Percentiles rank a stretch among this genome's conserved stretches.
These are phyloP conservation scores for Xylaria flabelliformis DNA, from an alignment of 495 filamentous ascomycete genomes.

Conservation along the genomic window DNA sequence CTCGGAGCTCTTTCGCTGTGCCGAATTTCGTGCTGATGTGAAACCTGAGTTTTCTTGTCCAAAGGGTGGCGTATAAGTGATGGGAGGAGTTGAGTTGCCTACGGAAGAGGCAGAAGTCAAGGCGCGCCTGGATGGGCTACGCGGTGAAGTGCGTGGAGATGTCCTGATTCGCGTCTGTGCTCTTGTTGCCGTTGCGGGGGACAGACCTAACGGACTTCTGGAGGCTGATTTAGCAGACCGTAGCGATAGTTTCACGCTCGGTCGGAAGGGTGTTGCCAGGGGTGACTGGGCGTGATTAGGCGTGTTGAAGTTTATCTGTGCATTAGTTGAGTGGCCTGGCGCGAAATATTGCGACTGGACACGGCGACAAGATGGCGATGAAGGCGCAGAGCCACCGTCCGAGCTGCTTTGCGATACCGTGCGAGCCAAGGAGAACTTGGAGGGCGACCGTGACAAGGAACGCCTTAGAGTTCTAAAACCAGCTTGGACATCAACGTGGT, in stretches of 20 bases:
- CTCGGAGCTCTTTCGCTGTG: slow-evolving; percentile 51
- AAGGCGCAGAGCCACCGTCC: slow-evolving; percentile 33
- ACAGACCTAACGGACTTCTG: slow-evolving; percentile 45
- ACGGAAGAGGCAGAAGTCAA: slow-evolving; percentile 72
- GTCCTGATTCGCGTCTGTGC: slow-evolving; percentile 23
- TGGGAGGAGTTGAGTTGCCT: slow-evolving; percentile 67
- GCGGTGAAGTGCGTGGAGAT: slow-evolving; percentile 63
- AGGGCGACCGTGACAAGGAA: slow-evolving; percentile 86
- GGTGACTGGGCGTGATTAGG: slow-evolving; percentile 43
- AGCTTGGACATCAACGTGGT: slow-evolving; percentile 77
- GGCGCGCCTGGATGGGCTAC: slow-evolving; percentile 77
- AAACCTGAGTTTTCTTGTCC: slow-evolving; percentile 64
- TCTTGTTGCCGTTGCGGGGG: slow-evolving; percentile 46
- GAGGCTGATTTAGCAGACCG: slow-evolving; percentile 52
- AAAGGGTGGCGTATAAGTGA: slow-evolving; percentile 43
- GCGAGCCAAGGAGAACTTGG: slow-evolving; percentile 74
- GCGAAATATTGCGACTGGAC: slow-evolving; percentile 40
- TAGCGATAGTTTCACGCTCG: slow-evolving; percentile 59
- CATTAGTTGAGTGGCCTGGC: slow-evolving; percentile 34
- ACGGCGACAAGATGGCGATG: slow-evolving; percentile 40
- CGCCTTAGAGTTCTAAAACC: slow-evolving; percentile 79
- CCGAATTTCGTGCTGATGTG: slow-evolving; percentile 47
- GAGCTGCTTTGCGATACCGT: slow-evolving; percentile 53
- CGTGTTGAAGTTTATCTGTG: slow-evolving; percentile 28
- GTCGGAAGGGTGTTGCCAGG: slow-evolving; percentile 46